Evolutionary conservation across 345 rosid genomes (phyloP).

Genomic region (Hypericum androsaemum): DNA sequence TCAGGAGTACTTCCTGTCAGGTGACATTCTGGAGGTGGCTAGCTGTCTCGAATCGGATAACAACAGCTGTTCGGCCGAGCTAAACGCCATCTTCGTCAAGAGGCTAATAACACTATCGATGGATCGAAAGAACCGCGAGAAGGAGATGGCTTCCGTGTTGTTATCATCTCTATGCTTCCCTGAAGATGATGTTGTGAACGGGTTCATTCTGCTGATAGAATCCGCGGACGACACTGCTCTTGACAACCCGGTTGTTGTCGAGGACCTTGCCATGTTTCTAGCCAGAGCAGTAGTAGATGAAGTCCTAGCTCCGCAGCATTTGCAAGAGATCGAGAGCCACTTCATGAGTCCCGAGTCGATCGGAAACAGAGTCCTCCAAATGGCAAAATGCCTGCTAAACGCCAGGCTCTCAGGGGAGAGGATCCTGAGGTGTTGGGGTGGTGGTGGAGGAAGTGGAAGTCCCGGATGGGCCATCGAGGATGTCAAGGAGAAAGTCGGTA

Average conservation of each 20-base stretch:
- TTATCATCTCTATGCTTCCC: conserved; percentile 64
- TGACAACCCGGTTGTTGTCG: conserved; percentile 69
- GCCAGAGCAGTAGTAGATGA: conserved; percentile 81
- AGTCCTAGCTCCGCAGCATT: conserved; percentile 61
- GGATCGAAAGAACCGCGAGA: conserved; percentile 83
- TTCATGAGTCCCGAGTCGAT: conserved; percentile 38
- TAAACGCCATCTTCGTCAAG: conserved; percentile 65
- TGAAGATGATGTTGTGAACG: conserved; percentile 51
- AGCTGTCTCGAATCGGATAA: conserved; percentile 55
- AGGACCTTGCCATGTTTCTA: conserved; percentile 82
- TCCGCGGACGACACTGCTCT: conserved; percentile 77
- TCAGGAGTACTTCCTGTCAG: conserved; percentile 62
- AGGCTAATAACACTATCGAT: conserved; percentile 65
- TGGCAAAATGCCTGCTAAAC: conserved; percentile 60
- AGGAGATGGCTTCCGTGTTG: conserved; percentile 81
- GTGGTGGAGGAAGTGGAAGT: conserved; percentile 42
- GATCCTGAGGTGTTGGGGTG: conserved; percentile 83
- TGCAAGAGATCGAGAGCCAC: conserved; percentile 54
- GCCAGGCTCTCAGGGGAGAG: conserved; percentile 77
- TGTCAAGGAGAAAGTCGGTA: conserved; percentile 58
- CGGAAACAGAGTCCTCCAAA: conserved; percentile 54
- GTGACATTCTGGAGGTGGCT: conserved; percentile 53
- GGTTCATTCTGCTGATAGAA: conserved; percentile 59
- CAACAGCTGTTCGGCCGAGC: conserved; percentile 28
- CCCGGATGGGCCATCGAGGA: conserved; percentile 66